Conservation (phyloP, 495 filamentous ascomycete species). For the Tuber magnatum region DNA sequence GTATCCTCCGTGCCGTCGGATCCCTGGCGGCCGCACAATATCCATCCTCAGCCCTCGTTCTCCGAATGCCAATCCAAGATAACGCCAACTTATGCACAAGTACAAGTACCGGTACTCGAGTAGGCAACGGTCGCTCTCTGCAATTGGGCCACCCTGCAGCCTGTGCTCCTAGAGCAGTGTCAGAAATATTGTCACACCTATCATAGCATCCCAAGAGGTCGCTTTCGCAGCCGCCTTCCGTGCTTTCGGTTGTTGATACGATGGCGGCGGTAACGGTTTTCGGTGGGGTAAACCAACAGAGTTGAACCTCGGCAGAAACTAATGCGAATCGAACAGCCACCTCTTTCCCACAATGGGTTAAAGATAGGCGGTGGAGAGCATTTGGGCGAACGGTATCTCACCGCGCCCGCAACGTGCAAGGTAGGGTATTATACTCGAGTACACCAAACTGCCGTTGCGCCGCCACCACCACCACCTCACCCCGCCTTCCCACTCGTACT, state of each 20-base stretch:
- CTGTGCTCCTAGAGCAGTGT: not conserved
- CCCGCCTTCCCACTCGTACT: not conserved
- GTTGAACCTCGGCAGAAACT: not conserved
- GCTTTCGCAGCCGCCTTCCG: not conserved
- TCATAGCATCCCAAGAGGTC: not conserved
- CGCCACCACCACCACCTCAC: too few relatives aligned
- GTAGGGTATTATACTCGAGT: not conserved
- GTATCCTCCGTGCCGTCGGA: not conserved
- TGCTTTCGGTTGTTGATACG: not conserved
- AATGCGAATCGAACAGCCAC: not conserved
- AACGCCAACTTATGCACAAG: not conserved
- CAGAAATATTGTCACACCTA: not conserved
- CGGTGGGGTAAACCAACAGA: not conserved
- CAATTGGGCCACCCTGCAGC: not conserved
- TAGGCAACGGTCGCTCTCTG: not conserved
- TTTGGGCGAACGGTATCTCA: not conserved
- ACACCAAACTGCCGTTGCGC: not conserved
- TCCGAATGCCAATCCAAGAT: not conserved
- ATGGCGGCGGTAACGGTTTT: not conserved
- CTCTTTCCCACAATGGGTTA: not conserved
- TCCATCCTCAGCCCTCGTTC: not conserved
- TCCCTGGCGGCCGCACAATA: not conserved
- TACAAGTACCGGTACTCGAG: too few relatives aligned
- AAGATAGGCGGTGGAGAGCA: not conserved
- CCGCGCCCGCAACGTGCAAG: not conserved